Conservation (phyloP, 2,329 filamentous ascomycete species). For the Nemania serpens region DNA sequence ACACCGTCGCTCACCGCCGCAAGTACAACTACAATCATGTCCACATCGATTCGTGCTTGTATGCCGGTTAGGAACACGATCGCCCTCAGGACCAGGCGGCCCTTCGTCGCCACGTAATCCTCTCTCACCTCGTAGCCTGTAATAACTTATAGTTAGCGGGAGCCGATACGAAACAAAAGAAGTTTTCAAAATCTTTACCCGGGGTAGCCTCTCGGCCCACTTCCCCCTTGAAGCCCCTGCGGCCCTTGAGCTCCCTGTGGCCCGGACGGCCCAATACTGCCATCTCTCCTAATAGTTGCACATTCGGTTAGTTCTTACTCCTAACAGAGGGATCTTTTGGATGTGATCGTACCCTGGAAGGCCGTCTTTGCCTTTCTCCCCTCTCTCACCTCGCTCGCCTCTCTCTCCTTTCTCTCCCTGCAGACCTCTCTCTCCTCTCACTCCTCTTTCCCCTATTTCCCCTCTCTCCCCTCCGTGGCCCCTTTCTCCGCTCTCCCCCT, state of each 20-base stretch:
- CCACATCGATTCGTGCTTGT: not conserved
- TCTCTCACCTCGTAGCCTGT: constrained; percentile 5
- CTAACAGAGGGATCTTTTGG: not conserved
- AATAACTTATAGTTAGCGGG: not conserved
- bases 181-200: not conserved
- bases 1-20: not conserved
- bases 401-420: not conserved
- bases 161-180: not conserved
- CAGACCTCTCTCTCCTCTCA: not conserved
- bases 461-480: not conserved
- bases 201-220: not conserved
- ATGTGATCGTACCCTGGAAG: constrained; percentile 6
- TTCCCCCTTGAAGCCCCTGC: constrained; percentile 1
- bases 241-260: not conserved
- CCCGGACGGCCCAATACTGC: not conserved
- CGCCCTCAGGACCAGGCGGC: not conserved
- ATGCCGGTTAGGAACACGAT: not conserved
- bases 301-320: not conserved
- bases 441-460: not conserved
- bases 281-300: not conserved
- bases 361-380: constrained; percentile 1
- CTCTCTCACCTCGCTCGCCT: not conserved
- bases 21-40: not conserved
- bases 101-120: constrained; percentile 5
- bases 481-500: not conserved